Percentiles rank a stretch among this genome's conserved stretches.
Conservation (phyloP, 2,329 filamentous ascomycete genomes). For the Samsoniella hepiali region DNA sequence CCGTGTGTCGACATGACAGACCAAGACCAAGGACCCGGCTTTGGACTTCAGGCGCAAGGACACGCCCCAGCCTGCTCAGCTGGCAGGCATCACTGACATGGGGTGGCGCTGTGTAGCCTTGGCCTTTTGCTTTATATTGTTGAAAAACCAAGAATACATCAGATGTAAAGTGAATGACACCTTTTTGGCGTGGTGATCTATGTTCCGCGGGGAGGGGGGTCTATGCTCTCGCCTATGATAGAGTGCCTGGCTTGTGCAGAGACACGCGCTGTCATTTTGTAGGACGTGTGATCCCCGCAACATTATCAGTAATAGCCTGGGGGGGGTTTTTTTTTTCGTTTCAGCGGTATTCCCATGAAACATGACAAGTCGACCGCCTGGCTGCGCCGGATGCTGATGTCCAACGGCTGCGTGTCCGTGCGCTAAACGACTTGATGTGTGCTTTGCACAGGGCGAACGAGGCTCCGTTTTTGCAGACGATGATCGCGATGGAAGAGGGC, state of each 20-base stretch:
- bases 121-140: not conserved
- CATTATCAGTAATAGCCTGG: not conserved
- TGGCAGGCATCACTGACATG: not conserved
- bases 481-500: too few species aligned
- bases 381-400: not conserved
- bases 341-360: constrained; percentile 14
- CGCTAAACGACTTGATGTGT: not conserved
- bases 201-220: not conserved
- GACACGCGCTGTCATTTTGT: not conserved
- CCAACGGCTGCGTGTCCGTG: not conserved
- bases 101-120: not conserved
- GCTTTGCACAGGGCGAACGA: not conserved
- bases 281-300: not conserved
- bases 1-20: not conserved
- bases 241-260: not conserved
- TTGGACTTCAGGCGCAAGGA: not conserved
- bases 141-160: not conserved
- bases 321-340: not conserved
- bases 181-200: not conserved
- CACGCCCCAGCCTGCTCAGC: not conserved
- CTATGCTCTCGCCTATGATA: too few species aligned
- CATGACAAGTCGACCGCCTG: not conserved
- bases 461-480: not conserved
- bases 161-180: constrained; percentile 4
- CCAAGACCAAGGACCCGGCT: not conserved